phyloP scores from a whole-genome alignment of 805 yeast species.

The Tetrapisispora iriomotensis region DNA sequence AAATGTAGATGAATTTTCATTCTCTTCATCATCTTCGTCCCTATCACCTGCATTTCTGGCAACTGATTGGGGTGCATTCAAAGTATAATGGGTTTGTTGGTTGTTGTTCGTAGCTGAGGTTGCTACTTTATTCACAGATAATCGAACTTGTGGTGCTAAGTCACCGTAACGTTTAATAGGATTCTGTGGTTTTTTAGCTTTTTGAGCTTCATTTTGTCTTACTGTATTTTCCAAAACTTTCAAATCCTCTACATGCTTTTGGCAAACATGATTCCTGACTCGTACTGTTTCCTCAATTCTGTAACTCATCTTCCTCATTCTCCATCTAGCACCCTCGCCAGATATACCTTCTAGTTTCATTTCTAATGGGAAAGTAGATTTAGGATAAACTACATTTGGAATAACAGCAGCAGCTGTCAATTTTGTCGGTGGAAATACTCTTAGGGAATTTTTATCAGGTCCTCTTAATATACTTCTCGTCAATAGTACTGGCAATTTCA shows the following conservation, averaged over 20 bases:
- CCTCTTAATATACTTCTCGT: constrained; percentile 72
- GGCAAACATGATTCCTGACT: constrained; percentile 50
- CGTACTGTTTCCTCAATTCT: constrained; percentile 75
- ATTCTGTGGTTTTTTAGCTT: constrained; percentile 20
- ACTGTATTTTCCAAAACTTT: constrained; percentile 23
- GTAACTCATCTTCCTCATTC: constrained; percentile 86
- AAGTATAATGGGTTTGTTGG: not conserved
- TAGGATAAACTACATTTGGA: constrained; percentile 88
- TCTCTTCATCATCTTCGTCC: constrained; percentile 27
- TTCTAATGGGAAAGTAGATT: constrained; percentile 76
- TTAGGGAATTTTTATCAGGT: constrained; percentile 73
- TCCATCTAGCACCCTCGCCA: constrained; percentile 61
- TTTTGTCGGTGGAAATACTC: constrained; percentile 94
- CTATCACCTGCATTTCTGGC: constrained; percentile 8
- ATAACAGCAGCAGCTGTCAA: constrained; percentile 77
- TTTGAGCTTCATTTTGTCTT: constrained; percentile 32
- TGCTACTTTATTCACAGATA: constrained; percentile 24
- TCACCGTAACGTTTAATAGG: constrained; percentile 31
- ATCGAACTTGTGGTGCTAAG: constrained; percentile 31
- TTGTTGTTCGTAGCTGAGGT: not conserved
- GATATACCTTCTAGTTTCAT: constrained; percentile 66
- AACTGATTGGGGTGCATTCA: constrained; percentile 1
- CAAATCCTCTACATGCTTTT: constrained; percentile 44
- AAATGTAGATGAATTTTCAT: constrained; percentile 18
- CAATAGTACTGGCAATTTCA: constrained; percentile 57